A percentile compares a stretch with the other conserved stretches of the same genome.
These are phyloP conservation scores for Russula olivacea DNA, from an alignment of 768 basidiomycete species.

Conservation along the genomic window DNA sequence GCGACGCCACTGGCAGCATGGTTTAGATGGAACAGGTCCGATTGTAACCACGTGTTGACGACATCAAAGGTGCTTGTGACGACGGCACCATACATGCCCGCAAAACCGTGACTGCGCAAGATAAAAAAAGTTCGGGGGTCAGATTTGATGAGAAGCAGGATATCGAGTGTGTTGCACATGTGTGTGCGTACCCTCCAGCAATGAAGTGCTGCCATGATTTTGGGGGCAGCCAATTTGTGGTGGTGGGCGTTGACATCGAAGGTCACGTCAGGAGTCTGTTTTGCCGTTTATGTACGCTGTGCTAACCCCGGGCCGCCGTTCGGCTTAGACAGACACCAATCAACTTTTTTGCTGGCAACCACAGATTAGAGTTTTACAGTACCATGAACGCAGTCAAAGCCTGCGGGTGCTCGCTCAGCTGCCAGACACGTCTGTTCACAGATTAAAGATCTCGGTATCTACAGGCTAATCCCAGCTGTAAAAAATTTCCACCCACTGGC, in stretches of 20 bases:
- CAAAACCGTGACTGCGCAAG: conserved; percentile 60
- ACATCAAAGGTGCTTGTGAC: conserved; percentile 98
- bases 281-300: neutral
- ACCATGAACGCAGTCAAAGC: no score
- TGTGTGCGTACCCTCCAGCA: conserved; percentile 69
- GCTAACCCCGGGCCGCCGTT: no score
- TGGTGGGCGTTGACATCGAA: conserved; percentile 21
- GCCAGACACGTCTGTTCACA: no score
- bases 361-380: no score
- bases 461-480: no score
- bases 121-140: neutral
- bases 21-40: conserved; percentile 65
- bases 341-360: no score
- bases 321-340: no score
- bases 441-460: no score
- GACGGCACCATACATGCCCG: conserved; percentile 96
- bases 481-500: no score
- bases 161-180: neutral
- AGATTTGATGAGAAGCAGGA: neutral
- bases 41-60: conserved; percentile 95
- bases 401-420: no score
- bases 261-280: conserved; percentile 17
- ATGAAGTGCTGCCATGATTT: conserved; percentile 83
- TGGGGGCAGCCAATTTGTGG: conserved; percentile 43
- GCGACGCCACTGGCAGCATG: conserved; percentile 33